phyloP scores from a whole-genome alignment of 2,329 filamentous ascomycete species.

The Pestalotiopsis sp. region DNA sequence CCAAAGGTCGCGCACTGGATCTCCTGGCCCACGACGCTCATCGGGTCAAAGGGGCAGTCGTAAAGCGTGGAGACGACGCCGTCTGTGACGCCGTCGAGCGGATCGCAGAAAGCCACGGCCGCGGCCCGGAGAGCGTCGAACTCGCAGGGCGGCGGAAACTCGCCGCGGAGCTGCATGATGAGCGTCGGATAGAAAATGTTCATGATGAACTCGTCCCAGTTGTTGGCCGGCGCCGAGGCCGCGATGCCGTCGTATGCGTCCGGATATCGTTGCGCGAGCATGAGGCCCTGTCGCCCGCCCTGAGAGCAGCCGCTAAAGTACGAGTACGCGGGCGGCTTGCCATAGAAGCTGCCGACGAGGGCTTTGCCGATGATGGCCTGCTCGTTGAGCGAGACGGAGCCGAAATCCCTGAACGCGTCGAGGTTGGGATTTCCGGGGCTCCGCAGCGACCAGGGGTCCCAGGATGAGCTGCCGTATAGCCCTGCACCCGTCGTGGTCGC shows the following conservation, averaged over 20 bases:
- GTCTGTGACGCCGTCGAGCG: conserved; percentile 3
- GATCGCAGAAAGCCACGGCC: neutral
- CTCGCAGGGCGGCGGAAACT: neutral
- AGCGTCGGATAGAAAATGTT: neutral
- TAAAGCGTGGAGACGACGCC: neutral
- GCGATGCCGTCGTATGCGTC: conserved; percentile 57
- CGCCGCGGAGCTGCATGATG: neutral
- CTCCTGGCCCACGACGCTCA: neutral
- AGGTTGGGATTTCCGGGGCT: conserved; percentile 28
- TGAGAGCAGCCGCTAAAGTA: conserved; percentile 57
- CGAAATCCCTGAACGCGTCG: conserved; percentile 28
- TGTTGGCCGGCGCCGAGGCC: conserved; percentile 45
- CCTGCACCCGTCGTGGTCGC: conserved; percentile 31
- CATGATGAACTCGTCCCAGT: conserved; percentile 19
- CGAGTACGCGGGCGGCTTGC: conserved; percentile 40
- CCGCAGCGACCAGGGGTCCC: conserved; percentile 18
- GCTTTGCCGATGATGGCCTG: neutral
- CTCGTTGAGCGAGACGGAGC: conserved; percentile 28
- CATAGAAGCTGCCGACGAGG: conserved; percentile 37
- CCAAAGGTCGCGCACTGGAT: neutral
- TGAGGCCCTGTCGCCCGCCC: conserved; percentile 57
- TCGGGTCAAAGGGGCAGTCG: neutral
- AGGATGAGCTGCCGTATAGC: conserved; percentile 4
- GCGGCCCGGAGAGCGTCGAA: neutral
- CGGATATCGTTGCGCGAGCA: conserved; percentile 53